Evolutionary conservation across 192 early-diverging fungal species (phyloP).

Genomic region (Hyaloraphidium curvatum): DNA sequence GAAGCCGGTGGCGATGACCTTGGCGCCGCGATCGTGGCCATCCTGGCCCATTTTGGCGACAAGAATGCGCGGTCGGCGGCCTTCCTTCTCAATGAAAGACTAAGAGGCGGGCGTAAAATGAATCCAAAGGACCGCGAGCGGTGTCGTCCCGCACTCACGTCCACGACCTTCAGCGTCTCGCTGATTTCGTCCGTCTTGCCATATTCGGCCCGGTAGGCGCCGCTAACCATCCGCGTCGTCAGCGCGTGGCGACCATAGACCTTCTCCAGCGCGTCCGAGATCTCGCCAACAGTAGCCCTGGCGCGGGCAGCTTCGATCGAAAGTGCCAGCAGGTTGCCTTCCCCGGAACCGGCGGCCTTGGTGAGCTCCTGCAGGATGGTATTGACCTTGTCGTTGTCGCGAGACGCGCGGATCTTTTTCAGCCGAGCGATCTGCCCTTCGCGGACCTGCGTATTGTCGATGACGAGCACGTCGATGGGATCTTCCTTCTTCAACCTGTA

Average conservation of each 20-base stretch:
- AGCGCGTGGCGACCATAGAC: constrained; percentile 71
- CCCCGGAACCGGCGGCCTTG: constrained; percentile 35
- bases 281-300: constrained; percentile 72
- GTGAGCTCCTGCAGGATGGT: constrained; percentile 39
- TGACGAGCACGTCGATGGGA: constrained; percentile 46
- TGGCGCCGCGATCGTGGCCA: constrained; percentile 83
- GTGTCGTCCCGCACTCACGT: constrained; percentile 10
- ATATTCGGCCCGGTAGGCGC: constrained; percentile 71
- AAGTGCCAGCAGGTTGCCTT: constrained; percentile 54
- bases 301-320: constrained; percentile 51
- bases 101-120: neutral
- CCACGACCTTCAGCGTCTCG: constrained; percentile 38
- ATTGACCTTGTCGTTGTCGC: constrained; percentile 29
- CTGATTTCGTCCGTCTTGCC: constrained; percentile 40
- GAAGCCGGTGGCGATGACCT: constrained; percentile 77
- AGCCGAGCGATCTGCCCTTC: constrained; percentile 46
- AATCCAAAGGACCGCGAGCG: neutral
- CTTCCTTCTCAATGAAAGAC: constrained; percentile 44
- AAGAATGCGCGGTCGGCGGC: constrained; percentile 70
- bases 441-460: constrained; percentile 63
- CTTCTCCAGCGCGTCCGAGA: constrained; percentile 59
- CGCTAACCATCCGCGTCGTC: constrained; percentile 56
- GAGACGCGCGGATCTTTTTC: constrained; percentile 24
- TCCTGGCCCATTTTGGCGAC: constrained; percentile 90
- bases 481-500: constrained; percentile 48